A percentile compares a stretch with the other conserved stretches of the same genome.
These are phyloP conservation scores for Lipomyces mesembrius DNA, from an alignment of 805 yeast genomes.

Conservation along the genomic window DNA sequence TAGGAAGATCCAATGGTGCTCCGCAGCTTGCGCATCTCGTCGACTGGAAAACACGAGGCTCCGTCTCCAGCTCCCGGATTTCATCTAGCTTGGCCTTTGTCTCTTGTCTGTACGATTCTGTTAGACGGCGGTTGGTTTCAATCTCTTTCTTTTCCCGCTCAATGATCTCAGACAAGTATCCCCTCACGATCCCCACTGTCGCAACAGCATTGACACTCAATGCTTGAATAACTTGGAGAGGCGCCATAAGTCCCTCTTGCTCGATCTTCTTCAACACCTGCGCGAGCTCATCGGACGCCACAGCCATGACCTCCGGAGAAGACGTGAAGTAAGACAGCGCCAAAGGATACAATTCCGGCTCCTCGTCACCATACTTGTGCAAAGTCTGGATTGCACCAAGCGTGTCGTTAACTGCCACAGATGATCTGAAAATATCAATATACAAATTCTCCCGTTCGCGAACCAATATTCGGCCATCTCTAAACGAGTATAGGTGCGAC, in stretches of 20 bases:
- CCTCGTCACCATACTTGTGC: constrained; percentile 61
- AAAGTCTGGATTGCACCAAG: constrained; percentile 61
- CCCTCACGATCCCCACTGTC: constrained; percentile 72
- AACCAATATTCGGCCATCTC: constrained; percentile 43
- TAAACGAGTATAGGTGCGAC: constrained; percentile 55
- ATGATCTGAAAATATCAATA: constrained; percentile 68
- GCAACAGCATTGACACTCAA: constrained; percentile 65
- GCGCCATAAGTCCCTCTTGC: constrained; percentile 60
- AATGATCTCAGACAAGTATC: constrained; percentile 66
- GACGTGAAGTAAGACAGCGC: constrained; percentile 70
- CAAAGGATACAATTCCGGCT: constrained; percentile 66
- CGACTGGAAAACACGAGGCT: constrained; percentile 62
- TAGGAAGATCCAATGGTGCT: constrained; percentile 71
- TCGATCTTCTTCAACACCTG: constrained; percentile 60
- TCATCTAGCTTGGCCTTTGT: constrained; percentile 58
- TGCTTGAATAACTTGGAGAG: constrained; percentile 76
- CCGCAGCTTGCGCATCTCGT: constrained; percentile 70
- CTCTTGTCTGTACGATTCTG: constrained; percentile 70
- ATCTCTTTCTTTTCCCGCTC: constrained; percentile 66
- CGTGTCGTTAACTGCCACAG: constrained; percentile 63
- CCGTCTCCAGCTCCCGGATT: constrained; percentile 55
- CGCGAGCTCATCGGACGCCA: constrained; percentile 51
- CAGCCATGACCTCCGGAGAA: constrained; percentile 52
- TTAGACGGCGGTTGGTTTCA: constrained; percentile 66
- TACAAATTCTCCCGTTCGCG: constrained; percentile 51